Percentiles rank a stretch among this genome's conserved stretches.
Conservation (phyloP, 192 early-diverging fungal genomes). For the Gonapodya sp. region DNA sequence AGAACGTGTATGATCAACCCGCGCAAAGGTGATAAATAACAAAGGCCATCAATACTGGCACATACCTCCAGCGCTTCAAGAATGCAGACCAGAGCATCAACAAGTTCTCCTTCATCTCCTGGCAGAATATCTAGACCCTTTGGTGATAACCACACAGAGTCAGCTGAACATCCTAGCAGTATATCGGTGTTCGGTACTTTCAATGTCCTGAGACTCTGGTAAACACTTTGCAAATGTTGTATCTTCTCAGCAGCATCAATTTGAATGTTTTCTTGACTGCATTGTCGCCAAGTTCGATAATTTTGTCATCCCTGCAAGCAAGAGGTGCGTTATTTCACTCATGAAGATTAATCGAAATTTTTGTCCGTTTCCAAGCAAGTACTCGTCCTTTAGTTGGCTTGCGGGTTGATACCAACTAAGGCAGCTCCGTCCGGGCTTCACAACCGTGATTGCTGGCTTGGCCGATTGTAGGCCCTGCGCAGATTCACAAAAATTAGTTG, state of each 20-base stretch:
- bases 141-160: slow-evolving; percentile 1
- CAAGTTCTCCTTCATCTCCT: slow-evolving; percentile 1
- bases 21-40: slow-evolving; percentile 4
- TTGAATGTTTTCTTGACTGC: slow-evolving; percentile 4
- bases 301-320: slow-evolving; percentile 1
- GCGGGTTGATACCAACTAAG: too few species aligned
- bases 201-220: slow-evolving; percentile 1
- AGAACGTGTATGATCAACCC: slow-evolving; percentile 1
- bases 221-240: slow-evolving; percentile 4
- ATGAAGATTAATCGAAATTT: too few species aligned
- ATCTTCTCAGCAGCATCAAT: slow-evolving; percentile 1
- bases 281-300: neutral
- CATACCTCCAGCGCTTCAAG: slow-evolving; percentile 3
- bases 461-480: too few species aligned
- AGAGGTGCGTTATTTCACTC: slow-evolving; percentile 3
- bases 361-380: too few species aligned
- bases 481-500: neutral
- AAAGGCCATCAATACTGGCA: neutral
- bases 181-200: slow-evolving; percentile 1
- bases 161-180: slow-evolving; percentile 3
- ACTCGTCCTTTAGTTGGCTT: too few species aligned
- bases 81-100: slow-evolving; percentile 1
- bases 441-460: too few species aligned
- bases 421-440: too few species aligned
- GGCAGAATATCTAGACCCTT: slow-evolving; percentile 4